Conservation (phyloP, 2,329 filamentous ascomycete species). For the Cladophialophora bantiana region DNA sequence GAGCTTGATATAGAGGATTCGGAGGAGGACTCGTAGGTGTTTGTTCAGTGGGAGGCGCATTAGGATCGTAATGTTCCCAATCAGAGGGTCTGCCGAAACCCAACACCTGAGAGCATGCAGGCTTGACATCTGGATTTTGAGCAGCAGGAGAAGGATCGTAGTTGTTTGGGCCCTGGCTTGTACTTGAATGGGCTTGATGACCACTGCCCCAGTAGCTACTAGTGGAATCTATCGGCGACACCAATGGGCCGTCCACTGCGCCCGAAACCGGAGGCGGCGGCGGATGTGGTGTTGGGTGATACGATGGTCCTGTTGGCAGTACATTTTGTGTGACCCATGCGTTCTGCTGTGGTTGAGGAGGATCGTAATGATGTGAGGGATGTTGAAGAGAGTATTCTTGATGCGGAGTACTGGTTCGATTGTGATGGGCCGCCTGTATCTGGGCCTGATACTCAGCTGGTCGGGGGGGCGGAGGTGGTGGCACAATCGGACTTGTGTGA, state of each 20-base stretch:
- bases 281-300: conserved; percentile 28
- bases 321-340: conserved; percentile 27
- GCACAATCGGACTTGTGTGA: conserved; percentile 28
- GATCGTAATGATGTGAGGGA: conserved; percentile 46
- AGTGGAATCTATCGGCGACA: conserved; percentile 37
- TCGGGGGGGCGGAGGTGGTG: conserved; percentile 46
- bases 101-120: conserved; percentile 44
- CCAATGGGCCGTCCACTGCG: conserved; percentile 31
- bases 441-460: conserved; percentile 49
- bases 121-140: conserved; percentile 35
- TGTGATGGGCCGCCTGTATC: conserved; percentile 41
- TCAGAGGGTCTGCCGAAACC: conserved; percentile 55
- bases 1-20: conserved; percentile 11
- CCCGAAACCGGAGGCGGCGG: conserved; percentile 22
- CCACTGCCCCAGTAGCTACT: conserved; percentile 22
- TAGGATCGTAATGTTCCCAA: conserved; percentile 51
- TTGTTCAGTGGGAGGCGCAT: conserved; percentile 25
- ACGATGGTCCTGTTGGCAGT: conserved; percentile 23
- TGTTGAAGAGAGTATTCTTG: conserved; percentile 45
- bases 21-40: conserved; percentile 28
- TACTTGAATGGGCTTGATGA: conserved; percentile 25
- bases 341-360: conserved; percentile 40
- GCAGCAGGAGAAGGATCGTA: conserved; percentile 34
- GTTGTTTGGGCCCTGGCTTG: conserved; percentile 21
- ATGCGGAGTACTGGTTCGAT: conserved; percentile 42